Conservation (phyloP, 257 asterid genomes). For the Cynanchum wilfordii region DNA sequence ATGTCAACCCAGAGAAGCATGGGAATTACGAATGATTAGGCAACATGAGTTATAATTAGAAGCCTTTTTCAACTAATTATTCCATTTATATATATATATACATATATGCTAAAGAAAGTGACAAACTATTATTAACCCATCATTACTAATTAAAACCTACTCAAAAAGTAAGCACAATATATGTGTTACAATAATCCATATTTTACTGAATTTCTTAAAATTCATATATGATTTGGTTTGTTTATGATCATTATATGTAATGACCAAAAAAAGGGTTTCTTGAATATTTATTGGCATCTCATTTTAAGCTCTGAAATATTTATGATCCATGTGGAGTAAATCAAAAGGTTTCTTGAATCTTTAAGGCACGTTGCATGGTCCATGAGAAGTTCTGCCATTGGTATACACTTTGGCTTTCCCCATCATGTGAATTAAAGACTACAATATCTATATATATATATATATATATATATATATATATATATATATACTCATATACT, state of each 20-base stretch:
- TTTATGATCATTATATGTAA: too few relatives aligned
- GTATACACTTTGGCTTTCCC: background rate
- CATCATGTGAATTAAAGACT: background rate
- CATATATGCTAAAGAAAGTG: background rate
- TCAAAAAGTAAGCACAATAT: too few relatives aligned
- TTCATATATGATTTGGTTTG: too few relatives aligned
- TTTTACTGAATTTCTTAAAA: too few relatives aligned
- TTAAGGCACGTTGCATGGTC: conserved; percentile 15
- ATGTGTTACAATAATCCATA: too few relatives aligned
- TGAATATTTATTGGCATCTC: too few relatives aligned
- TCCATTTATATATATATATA: background rate
- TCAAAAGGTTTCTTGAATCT: background rate
- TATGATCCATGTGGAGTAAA: background rate
- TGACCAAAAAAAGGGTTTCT: too few relatives aligned
- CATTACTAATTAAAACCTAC: background rate
- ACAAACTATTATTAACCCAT: background rate
- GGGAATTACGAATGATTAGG: too few relatives aligned
- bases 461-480: background rate
- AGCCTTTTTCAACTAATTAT: background rate
- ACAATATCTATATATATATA: background rate
- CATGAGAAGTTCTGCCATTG: background rate
- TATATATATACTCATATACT: background rate
- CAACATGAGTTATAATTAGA: too few relatives aligned
- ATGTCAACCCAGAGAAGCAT: too few relatives aligned
- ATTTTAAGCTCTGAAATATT: too few relatives aligned